phyloP scores from a whole-genome alignment of 805 yeast genomes.

The Ascoidea tarda region DNA sequence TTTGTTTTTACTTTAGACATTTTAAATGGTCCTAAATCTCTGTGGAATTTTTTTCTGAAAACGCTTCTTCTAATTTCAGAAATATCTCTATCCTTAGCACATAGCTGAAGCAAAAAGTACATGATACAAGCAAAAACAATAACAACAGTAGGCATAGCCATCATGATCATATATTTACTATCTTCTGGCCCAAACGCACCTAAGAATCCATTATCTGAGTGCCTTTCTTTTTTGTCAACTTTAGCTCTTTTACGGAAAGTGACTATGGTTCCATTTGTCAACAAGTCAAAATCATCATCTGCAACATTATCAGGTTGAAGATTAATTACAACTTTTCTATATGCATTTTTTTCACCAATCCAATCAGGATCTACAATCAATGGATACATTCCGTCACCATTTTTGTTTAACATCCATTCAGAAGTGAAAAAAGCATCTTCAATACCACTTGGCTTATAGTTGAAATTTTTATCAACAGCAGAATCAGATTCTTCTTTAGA shows the following conservation, averaged over 20 bases:
- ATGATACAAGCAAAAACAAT: constrained; percentile 42
- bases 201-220: not conserved
- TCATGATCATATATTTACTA: constrained; percentile 46
- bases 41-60: constrained; percentile 20
- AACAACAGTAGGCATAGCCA: constrained; percentile 53
- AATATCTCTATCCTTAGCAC: constrained; percentile 41
- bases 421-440: constrained; percentile 43
- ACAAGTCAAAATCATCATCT: constrained; percentile 52
- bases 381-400: constrained; percentile 48
- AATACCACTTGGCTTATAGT: constrained; percentile 16
- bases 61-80: constrained; percentile 24
- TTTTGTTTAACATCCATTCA: constrained; percentile 51
- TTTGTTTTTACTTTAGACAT: constrained; percentile 21
- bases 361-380: constrained; percentile 48
- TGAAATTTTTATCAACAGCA: constrained; percentile 3
- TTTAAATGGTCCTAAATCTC: constrained; percentile 24
- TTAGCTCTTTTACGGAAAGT: constrained; percentile 23
- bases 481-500: constrained; percentile 14
- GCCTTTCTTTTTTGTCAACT: constrained; percentile 24
- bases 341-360: constrained; percentile 35
- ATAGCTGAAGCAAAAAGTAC: constrained; percentile 48
- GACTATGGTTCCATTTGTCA: constrained; percentile 39
- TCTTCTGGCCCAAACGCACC: constrained; percentile 27
- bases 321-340: constrained; percentile 44
- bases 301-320: constrained; percentile 57